These are phyloP conservation scores for Capsella rubella DNA, from an alignment of 441 rosid genomes.

Conservation along the genomic window DNA sequence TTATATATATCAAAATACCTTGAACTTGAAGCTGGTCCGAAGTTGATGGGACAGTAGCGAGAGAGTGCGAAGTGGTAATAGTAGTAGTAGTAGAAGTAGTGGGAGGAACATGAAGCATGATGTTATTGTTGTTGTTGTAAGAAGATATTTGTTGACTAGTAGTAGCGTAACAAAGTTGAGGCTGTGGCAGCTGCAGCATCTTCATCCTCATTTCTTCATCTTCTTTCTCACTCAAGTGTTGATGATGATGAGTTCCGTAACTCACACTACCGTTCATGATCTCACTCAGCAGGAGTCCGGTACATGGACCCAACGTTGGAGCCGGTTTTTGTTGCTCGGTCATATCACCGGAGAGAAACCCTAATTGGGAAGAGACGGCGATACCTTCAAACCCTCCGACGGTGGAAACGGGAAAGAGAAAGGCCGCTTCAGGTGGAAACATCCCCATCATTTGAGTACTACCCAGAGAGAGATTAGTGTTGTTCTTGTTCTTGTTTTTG, in stretches of 20 bases:
- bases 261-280: constrained; percentile 53
- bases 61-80: constrained; percentile 46
- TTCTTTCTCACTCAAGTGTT: constrained; percentile 48
- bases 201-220: constrained; percentile 54
- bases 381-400: constrained; percentile 49
- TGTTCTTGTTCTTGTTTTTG: constrained; percentile 48
- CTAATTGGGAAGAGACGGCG: constrained; percentile 46
- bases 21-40: constrained; percentile 53
- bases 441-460: constrained; percentile 61
- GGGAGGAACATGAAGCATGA: constrained; percentile 47
- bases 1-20: constrained; percentile 51
- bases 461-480: constrained; percentile 48
- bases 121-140: constrained; percentile 46
- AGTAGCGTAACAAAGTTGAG: constrained; percentile 41
- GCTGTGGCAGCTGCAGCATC: constrained; percentile 55
- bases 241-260: constrained; percentile 37
- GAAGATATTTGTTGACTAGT: constrained; percentile 29
- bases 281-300: constrained; percentile 75
- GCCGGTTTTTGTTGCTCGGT: constrained; percentile 48
- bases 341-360: constrained; percentile 68
- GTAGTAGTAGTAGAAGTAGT: constrained; percentile 42
- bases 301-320: constrained; percentile 61
- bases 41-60: constrained; percentile 56
- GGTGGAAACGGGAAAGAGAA: constrained; percentile 56
- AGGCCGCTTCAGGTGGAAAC: constrained; percentile 57